phyloP scores from a whole-genome alignment of 345 rosid species.

The Lumnitzera littorea region DNA sequence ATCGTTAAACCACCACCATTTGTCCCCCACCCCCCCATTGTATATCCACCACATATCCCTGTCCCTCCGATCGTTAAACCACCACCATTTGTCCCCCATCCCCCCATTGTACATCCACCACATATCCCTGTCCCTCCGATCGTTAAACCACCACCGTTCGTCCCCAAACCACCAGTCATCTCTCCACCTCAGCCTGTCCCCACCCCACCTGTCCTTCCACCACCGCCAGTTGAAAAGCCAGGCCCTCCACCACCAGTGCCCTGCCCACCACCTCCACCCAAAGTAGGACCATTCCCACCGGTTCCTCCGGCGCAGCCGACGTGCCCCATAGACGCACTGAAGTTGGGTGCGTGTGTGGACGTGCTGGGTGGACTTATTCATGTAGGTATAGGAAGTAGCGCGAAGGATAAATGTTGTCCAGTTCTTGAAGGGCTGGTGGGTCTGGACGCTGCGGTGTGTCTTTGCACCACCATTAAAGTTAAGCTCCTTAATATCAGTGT shows the following conservation, averaged over 20 bases:
- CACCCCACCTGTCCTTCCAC: conserved; percentile 8
- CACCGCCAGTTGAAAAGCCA: conserved; percentile 35
- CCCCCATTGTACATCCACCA: conserved; percentile 12
- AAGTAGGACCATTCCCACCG: conserved; percentile 13
- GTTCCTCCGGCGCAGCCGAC: conserved; percentile 43
- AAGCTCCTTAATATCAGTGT: conserved; percentile 73
- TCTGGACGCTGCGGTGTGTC: conserved; percentile 86
- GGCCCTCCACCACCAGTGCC: conserved; percentile 34
- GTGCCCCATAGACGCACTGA: conserved; percentile 66
- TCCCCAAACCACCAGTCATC: too few species aligned
- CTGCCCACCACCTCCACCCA: conserved; percentile 27
- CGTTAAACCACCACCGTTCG: conserved; percentile 13
- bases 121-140: conserved; percentile 21
- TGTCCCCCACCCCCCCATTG: conserved; percentile 14
- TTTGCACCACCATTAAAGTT: conserved; percentile 70
- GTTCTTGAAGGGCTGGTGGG: conserved; percentile 62
- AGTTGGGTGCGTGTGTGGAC: conserved; percentile 84
- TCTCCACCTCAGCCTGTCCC: too few species aligned
- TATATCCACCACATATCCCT: not conserved
- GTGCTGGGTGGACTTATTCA: conserved; percentile 74
- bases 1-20: conserved; percentile 14
- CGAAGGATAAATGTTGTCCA: conserved; percentile 78
- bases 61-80: conserved; percentile 11
- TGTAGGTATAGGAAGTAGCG: conserved; percentile 62
- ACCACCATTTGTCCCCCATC: conserved; percentile 3